phyloP scores from a whole-genome alignment of 192 early-diverging fungal genomes.

The Dissophora ornata region DNA sequence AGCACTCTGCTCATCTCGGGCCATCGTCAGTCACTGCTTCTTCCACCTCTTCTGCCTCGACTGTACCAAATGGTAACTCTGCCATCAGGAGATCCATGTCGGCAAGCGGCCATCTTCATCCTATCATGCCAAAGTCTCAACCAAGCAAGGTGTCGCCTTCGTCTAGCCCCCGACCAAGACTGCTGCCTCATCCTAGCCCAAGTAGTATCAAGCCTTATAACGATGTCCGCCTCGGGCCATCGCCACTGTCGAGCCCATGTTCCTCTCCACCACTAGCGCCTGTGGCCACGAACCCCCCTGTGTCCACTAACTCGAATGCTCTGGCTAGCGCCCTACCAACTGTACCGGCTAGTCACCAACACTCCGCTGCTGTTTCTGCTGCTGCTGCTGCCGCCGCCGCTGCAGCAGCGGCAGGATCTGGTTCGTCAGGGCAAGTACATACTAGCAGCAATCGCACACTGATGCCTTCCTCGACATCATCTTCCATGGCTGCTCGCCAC shows the following conservation, averaged over 20 bases:
- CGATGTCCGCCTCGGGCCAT: slow-evolving; percentile 32
- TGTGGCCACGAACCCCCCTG: no score
- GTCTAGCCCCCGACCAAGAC: slow-evolving; percentile 36
- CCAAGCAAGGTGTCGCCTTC: slow-evolving; percentile 27
- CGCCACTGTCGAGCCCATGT: slow-evolving; percentile 44
- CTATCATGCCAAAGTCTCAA: slow-evolving; percentile 42
- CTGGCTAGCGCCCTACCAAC: slow-evolving; percentile 38
- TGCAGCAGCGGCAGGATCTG: slow-evolving; percentile 20
- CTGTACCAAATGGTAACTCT: no score
- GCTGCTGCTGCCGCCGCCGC: slow-evolving; percentile 44
- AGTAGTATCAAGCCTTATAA: slow-evolving; percentile 32
- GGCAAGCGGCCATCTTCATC: slow-evolving; percentile 29
- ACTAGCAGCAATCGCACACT: neutral
- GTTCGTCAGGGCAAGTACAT: slow-evolving; percentile 2
- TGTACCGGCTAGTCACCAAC: slow-evolving; percentile 47
- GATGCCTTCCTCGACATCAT: slow-evolving; percentile 10
- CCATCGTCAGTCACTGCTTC: neutral
- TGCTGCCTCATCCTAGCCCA: slow-evolving; percentile 30
- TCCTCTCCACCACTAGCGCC: slow-evolving; percentile 42
- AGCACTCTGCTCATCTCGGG: slow-evolving; percentile 5
- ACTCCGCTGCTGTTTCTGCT: slow-evolving; percentile 46
- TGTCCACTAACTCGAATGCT: slow-evolving; percentile 7
- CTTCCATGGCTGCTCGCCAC: slow-evolving; percentile 10
- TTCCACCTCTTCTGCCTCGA: neutral
- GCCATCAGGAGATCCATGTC: slow-evolving; percentile 31